Evolutionary conservation across 2,329 filamentous ascomycete genomes (phyloP).

Genomic region (Bipolaris bicolor): DNA sequence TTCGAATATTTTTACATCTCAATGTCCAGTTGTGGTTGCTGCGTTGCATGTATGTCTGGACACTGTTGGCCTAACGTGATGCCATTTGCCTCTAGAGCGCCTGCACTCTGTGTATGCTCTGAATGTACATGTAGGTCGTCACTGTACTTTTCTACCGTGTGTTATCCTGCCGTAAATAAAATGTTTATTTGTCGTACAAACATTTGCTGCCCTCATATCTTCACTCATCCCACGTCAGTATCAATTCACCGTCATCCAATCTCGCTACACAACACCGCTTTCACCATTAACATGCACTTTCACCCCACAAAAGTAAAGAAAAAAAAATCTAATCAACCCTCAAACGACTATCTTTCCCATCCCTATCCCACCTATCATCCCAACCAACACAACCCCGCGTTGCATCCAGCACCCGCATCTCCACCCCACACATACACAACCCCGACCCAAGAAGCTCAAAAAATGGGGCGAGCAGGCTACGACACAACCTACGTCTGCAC

Average conservation of each 20-base stretch:
- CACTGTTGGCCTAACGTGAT: not conserved
- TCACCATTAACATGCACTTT: not conserved
- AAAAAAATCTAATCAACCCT: not conserved
- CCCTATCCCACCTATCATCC: no score
- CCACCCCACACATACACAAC: no score
- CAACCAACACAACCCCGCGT: no score
- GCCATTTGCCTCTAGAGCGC: not conserved
- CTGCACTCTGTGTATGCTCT: not conserved
- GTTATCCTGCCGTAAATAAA: not conserved
- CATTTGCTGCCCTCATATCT: not conserved
- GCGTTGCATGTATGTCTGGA: not conserved
- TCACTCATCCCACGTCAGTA: not conserved
- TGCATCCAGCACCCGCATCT: no score
- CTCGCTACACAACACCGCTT: not conserved
- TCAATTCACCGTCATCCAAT: not conserved
- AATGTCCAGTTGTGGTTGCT: not conserved
- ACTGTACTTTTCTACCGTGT: not conserved
- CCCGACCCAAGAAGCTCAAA: not conserved
- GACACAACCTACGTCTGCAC: constrained; percentile 17
- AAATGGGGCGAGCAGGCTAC: constrained; percentile 31
- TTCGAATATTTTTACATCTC: constrained; percentile 5
- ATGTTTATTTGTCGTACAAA: not conserved
- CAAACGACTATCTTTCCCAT: not conserved
- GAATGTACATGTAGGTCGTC: not conserved
- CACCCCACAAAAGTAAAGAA: not conserved